These are phyloP conservation scores for Byssothecium circinans DNA, from an alignment of 2,329 filamentous ascomycete species.

Conservation along the genomic window DNA sequence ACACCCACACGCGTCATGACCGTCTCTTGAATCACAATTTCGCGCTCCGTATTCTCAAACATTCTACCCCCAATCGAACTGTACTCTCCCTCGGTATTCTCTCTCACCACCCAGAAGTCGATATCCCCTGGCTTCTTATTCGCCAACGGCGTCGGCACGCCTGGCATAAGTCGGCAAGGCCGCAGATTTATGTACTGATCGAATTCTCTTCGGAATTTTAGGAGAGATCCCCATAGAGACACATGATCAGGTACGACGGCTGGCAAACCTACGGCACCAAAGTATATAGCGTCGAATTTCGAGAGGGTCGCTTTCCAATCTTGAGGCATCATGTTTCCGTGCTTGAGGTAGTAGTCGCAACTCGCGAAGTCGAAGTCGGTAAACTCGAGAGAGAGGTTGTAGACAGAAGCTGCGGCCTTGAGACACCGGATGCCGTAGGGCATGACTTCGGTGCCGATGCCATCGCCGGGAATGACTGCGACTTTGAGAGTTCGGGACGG, in stretches of 20 bases:
- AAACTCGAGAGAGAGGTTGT: slow-evolving; percentile 1
- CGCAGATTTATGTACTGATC: slow-evolving; percentile 10
- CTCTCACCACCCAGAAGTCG: slow-evolving; percentile 10
- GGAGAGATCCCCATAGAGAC: slow-evolving; percentile 6
- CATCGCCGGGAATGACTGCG: slow-evolving; percentile 12
- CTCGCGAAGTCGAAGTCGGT: slow-evolving; percentile 6
- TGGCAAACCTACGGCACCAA: slow-evolving; percentile 11
- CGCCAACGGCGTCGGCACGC: slow-evolving; percentile 2
- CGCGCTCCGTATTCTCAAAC: slow-evolving; percentile 4
- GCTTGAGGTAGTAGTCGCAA: slow-evolving; percentile 7
- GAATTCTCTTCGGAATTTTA: slow-evolving; percentile 8
- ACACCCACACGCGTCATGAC: slow-evolving; percentile 7
- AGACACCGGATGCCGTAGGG: slow-evolving; percentile 3
- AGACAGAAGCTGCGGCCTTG: slow-evolving; percentile 1
- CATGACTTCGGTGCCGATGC: slow-evolving; percentile 13
- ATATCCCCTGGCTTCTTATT: slow-evolving; percentile 4
- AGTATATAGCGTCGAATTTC: slow-evolving; percentile 10
- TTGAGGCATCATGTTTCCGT: slow-evolving; percentile 5
- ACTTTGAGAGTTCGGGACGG: slow-evolving; percentile 5
- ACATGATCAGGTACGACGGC: slow-evolving; percentile 9
- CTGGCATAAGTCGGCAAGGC: slow-evolving; percentile 4
- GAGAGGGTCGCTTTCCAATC: slow-evolving; percentile 5
- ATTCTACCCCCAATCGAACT: slow-evolving; percentile 4
- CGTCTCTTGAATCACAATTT: slow-evolving; percentile 5
- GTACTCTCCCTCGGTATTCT: slow-evolving; percentile 14